Evolutionary conservation across 2,329 filamentous ascomycete genomes (phyloP).

Genomic region (Penicillium sp.): DNA sequence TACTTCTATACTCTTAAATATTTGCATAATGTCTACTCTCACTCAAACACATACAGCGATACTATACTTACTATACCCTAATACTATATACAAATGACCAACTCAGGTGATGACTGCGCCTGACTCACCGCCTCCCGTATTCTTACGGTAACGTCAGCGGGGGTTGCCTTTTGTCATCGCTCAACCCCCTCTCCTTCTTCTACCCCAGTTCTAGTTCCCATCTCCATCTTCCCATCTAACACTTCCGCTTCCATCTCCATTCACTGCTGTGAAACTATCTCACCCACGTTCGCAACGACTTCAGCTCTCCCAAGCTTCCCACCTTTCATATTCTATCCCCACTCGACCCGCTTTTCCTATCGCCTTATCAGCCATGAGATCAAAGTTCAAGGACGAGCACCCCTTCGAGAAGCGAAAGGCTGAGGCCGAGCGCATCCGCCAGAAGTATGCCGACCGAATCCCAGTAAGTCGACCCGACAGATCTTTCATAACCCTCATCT

Average conservation of each 20-base stretch:
- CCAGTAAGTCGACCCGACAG: constrained; percentile 68
- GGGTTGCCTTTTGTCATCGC: constrained; percentile 35
- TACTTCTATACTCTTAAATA: background rate
- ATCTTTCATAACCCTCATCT: constrained; percentile 3
- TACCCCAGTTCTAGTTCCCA: constrained; percentile 21
- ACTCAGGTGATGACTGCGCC: constrained; percentile 13
- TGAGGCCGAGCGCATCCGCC: constrained; percentile 97
- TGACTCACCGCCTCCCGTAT: constrained; percentile 28
- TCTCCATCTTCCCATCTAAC: constrained; percentile 28
- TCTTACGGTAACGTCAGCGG: constrained; percentile 31
- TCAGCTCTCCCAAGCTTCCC: constrained; percentile 11
- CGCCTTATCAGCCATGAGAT: constrained; percentile 71
- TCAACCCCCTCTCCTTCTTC: constrained; percentile 28
- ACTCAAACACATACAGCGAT: no score
- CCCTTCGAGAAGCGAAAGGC: constrained; percentile 99
- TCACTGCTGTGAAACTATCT: background rate
- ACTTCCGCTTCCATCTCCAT: constrained; percentile 8
- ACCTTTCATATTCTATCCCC: constrained; percentile 10
- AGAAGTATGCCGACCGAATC: constrained; percentile 98
- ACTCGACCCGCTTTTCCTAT: constrained; percentile 30
- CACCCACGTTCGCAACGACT: background rate
- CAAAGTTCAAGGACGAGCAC: constrained; percentile 99
- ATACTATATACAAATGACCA: background rate
- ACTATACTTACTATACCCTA: no score
- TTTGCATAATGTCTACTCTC: no score